Base-by-base conservation (phyloP, 2,329 filamentous ascomycete species). In the Pseudogymnoascus sp. region DNA sequence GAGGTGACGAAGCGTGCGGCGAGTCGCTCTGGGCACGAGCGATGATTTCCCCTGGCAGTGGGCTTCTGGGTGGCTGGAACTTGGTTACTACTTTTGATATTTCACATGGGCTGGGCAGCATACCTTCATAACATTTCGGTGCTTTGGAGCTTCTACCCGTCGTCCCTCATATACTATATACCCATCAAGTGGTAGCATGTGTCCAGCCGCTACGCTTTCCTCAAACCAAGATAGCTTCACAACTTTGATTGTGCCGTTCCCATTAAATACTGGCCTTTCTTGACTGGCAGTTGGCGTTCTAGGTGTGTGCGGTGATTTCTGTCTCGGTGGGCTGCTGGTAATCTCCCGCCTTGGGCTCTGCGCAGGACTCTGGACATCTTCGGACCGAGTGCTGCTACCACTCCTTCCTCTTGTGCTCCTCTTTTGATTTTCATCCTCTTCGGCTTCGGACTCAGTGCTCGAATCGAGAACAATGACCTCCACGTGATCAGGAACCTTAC, bases 151-250 rank as follows among this genome's bases (percentile, higher is more conserved):
- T 33, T 56, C 28, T 65, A 69, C 40, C 70, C 65, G 59, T 47
- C 63, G 66, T 4, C 83, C 84, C 67, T 79, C 75, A 62, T 85
- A 87, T 8, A 88, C 70, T 1, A 84, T 60, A 66, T 85, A 88
- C 0, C 75, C 71, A 1, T 79, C 72, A 5, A 80, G 64, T 0
- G 83, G 80, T 0, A 86, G 73, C 0, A 83, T 66, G 14, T 66
- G 65, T 1, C 76, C 77, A 25, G 74, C 71, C 14, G 75, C 72
- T 23, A 85, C 64, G 2, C 80, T 85, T 38, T 85, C 80, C 3
- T 75, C 77, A 25, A 86, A 78, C 85, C 85, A 88, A 1, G 77
- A 71, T 0, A 88, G 72, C 65, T 79, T 83, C n/a, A 86, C 77
- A 0, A 88, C 83, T 64, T 78, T 80, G 59, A 85, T 68, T 1